A percentile compares a stretch with the other conserved stretches of the same genome.
phyloP scores from a whole-genome alignment of 2,329 filamentous ascomycete genomes.

The Trichoderma hamatum region DNA sequence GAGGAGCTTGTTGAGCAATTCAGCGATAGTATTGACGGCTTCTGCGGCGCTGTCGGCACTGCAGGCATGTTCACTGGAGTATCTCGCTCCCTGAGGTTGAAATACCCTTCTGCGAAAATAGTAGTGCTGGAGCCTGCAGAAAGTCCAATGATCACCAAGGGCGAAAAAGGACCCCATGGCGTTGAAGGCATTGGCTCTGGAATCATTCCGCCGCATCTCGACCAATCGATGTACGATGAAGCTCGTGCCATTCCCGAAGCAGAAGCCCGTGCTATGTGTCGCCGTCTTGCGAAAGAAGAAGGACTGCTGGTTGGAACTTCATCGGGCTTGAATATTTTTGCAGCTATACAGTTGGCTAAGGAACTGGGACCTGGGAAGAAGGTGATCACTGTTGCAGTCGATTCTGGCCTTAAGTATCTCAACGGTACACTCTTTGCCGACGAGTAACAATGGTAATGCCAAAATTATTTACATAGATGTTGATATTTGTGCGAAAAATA shows the following conservation, averaged over 20 bases:
- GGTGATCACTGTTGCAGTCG: slow-evolving; percentile 2
- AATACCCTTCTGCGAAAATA: not conserved
- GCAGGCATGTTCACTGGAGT: slow-evolving; percentile 28
- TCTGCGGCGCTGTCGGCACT: slow-evolving; percentile 27
- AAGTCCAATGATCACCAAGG: not conserved
- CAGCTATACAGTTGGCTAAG: not conserved
- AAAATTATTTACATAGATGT: not conserved
- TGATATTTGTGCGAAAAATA: no score
- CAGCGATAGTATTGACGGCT: slow-evolving; percentile 24
- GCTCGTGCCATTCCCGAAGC: not conserved
- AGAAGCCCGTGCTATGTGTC: slow-evolving; percentile 7
- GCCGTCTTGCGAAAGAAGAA: slow-evolving; percentile 1
- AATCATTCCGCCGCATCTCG: not conserved
- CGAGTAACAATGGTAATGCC: not conserved
- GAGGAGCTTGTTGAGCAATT: slow-evolving; percentile 22
- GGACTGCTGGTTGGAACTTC: slow-evolving; percentile 6
- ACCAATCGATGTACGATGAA: not conserved
- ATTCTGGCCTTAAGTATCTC: slow-evolving; percentile 17
- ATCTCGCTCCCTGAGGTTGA: not conserved
- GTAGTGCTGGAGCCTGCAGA: slow-evolving; percentile 2
- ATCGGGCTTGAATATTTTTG: not conserved
- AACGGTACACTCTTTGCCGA: not conserved
- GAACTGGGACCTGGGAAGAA: slow-evolving; percentile 1
- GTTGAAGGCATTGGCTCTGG: slow-evolving; percentile 4
- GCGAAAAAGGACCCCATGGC: not conserved